Base-by-base conservation (phyloP, 345 rosid genomes). In the Lagerstroemia speciosa region DNA sequence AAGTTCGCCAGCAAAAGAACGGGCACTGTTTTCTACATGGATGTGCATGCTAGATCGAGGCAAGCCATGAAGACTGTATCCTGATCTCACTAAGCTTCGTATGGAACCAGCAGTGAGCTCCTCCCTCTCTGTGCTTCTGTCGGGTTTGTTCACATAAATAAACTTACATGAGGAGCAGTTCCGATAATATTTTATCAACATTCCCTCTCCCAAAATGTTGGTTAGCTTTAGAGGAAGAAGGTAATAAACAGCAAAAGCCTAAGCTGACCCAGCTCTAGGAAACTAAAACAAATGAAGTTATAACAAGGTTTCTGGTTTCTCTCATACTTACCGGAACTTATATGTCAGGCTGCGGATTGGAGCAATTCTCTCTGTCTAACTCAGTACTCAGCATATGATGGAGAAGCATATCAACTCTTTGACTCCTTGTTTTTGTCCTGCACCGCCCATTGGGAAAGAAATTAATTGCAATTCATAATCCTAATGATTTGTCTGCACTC, bases 351-450 rank as follows among this genome's bases (percentile, higher is more conserved):
- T 79, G 80, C 2, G 78, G 32, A 45, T 57, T 55, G 16, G 78
- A 55, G 69, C 77, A 66, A 45, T 66, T 74, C 32, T 78, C 67
- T 70, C 75, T 67, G 58, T 75, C 74, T 66, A 89, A 81, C 75
- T 89, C 91, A 0, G 87, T 61, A 43, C 97, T 88, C 83, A 91
- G 68, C 86, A 94, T 94, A 72, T 77, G 97, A 81, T 91, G 99
- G 68, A 94, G 96, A 73, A 94, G 97, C 41, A 74, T 57, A 75
- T 94, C 96, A 58, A 94, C 85, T 81, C 96, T 88, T 45, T 87
- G 96, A 79, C 99, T 89, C 57, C 93, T 83, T 65, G 87, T 76
- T 83, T 94, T 94, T 29, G 96, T 69, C 77, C 99, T 94, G 86
- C 71, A 75, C 38, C 66, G 71, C 36, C 34, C 17, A 67, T 71